Evolutionary conservation across 371 early-diverging fungal species (phyloP).

Genomic region (Synchytrium microbalum): DNA sequence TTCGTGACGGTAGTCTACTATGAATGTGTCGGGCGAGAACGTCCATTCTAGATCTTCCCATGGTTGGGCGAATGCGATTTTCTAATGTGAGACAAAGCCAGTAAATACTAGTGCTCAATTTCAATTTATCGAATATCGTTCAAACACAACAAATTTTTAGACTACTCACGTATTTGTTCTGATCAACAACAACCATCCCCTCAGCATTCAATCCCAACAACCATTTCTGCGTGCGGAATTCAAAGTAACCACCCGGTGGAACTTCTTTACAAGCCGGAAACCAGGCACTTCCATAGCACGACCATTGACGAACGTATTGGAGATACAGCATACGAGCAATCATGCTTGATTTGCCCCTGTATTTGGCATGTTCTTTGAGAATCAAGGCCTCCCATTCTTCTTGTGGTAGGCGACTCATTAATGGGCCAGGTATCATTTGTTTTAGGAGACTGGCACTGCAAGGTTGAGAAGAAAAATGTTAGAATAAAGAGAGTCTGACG

Average conservation of each 20-base stretch:
- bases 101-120: not conserved
- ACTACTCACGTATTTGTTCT: constrained; percentile 18
- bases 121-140: not conserved
- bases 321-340: constrained; percentile 16
- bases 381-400: constrained; percentile 32
- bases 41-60: constrained; percentile 1
- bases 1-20: constrained; percentile 1
- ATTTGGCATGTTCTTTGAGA: constrained; percentile 18
- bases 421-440: constrained; percentile 22
- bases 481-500: not conserved
- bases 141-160: not conserved
- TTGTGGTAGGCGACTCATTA: constrained; percentile 19
- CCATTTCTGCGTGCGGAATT: constrained; percentile 35
- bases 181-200: constrained; percentile 35
- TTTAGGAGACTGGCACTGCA: constrained; percentile 10
- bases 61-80: not conserved
- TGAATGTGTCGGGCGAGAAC: constrained; percentile 1
- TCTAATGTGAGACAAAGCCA: not conserved
- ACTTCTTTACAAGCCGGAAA: constrained; percentile 35
- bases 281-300: constrained; percentile 38
- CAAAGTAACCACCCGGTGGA: constrained; percentile 46
- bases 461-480: constrained; percentile 2
- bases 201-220: constrained; percentile 32
- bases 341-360: constrained; percentile 16
- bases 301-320: constrained; percentile 28